Percentiles rank a stretch among this genome's conserved stretches.
These are phyloP conservation scores for Pichia californica DNA, from an alignment of 805 yeast species.

Conservation along the genomic window DNA sequence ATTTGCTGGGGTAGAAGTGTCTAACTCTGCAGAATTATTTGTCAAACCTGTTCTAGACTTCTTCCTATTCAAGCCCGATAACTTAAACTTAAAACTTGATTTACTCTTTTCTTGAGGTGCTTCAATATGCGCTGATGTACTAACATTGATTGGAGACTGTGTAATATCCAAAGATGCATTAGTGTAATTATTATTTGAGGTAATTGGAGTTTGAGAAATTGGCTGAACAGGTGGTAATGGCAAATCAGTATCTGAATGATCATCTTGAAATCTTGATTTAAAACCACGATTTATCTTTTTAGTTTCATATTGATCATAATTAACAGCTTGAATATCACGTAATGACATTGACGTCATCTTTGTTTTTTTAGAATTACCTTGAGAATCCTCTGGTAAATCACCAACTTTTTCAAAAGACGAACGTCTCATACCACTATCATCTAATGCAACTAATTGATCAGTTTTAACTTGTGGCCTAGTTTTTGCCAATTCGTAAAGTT, in stretches of 20 bases:
- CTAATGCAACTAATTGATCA: slow-evolving; percentile 7
- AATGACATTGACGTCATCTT: slow-evolving; percentile 14
- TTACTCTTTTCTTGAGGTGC: not conserved
- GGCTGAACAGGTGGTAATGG: slow-evolving; percentile 12
- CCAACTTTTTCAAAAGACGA: slow-evolving; percentile 53
- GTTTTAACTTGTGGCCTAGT: slow-evolving; percentile 13
- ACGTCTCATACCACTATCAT: slow-evolving; percentile 21
- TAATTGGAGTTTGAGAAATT: too few species aligned
- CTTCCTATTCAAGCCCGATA: slow-evolving; percentile 1
- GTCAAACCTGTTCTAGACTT: not conserved
- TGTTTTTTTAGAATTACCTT: not conserved
- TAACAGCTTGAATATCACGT: slow-evolving; percentile 15
- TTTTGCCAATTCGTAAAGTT: slow-evolving; percentile 45
- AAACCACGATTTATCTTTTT: slow-evolving; percentile 30
- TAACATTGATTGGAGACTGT: not conserved
- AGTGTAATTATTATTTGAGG: too few species aligned
- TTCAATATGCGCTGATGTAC: not conserved
- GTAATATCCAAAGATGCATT: not conserved
- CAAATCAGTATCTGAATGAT: slow-evolving; percentile 51
- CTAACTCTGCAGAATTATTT: too few species aligned
- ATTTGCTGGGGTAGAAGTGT: too few species aligned
- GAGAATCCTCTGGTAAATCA: slow-evolving; percentile 21
- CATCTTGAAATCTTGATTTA: slow-evolving; percentile 55
- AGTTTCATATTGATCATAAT: slow-evolving; percentile 7
- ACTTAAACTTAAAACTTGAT: slow-evolving; percentile 5